phyloP scores from a whole-genome alignment of 2,329 filamentous ascomycete species.

The Dendrostoma leiphaemia region DNA sequence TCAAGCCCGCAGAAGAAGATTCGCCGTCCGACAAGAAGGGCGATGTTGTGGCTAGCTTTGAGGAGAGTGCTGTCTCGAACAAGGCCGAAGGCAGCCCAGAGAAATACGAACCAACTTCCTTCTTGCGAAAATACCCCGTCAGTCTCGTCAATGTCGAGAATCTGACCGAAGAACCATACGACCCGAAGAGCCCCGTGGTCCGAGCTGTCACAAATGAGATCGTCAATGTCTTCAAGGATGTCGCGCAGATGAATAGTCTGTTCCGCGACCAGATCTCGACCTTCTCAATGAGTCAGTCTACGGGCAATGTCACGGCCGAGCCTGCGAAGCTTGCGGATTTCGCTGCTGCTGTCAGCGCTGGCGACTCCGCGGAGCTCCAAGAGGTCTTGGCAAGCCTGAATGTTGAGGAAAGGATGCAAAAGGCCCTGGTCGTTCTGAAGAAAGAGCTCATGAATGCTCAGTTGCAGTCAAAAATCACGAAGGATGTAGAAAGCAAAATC shows the following conservation, averaged over 20 bases:
- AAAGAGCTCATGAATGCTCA: constrained; percentile 99
- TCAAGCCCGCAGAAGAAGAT: constrained; percentile 53
- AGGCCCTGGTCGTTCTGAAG: constrained; percentile 88
- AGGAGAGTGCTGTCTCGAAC: constrained; percentile 70
- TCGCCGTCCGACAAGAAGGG: constrained; percentile 69
- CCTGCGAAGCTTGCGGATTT: constrained; percentile 96
- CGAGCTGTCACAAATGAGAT: constrained; percentile 95
- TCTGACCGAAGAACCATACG: constrained; percentile 80
- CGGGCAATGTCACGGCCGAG: constrained; percentile 92
- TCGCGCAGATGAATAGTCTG: constrained; percentile 87
- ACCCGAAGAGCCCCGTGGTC: constrained; percentile 85
- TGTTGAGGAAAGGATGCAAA: constrained; percentile 88
- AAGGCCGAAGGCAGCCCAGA: constrained; percentile 49
- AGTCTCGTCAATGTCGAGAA: constrained; percentile 96
- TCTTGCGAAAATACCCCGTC: constrained; percentile 86
- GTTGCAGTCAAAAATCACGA: constrained; percentile 93
- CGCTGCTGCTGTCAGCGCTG: constrained; percentile 92
- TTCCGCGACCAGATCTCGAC: constrained; percentile 98
- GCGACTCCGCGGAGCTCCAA: constrained; percentile 88
- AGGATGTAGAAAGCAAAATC: constrained; percentile 96
- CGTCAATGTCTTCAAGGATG: constrained; percentile 97
- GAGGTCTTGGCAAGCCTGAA: constrained; percentile 86
- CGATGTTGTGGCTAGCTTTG: constrained; percentile 95
- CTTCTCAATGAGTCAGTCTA: constrained; percentile 92
- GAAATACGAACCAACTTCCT: constrained; percentile 83